These are phyloP conservation scores for Spongispora temasekensis DNA, from an alignment of 1,284 basidiomycete genomes.

Conservation along the genomic window DNA sequence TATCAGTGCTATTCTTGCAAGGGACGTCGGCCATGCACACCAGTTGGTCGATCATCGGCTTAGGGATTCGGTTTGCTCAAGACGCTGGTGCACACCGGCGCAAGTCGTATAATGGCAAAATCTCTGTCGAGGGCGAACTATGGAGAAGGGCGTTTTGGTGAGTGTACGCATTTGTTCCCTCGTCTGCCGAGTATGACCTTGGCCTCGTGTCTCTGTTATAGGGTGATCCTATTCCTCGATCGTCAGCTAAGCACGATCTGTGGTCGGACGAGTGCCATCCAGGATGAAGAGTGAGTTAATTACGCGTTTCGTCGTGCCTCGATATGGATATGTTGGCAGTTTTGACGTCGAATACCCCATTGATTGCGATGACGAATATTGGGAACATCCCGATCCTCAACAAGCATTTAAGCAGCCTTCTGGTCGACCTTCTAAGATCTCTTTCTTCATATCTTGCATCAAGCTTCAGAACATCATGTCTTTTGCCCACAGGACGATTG, in stretches of 20 bases:
- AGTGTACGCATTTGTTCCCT: slow-evolving; percentile 5
- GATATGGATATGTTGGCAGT: slow-evolving; percentile 35
- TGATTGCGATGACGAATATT: slow-evolving; percentile 78
- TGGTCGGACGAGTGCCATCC: slow-evolving; percentile 82
- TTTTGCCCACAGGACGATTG: slow-evolving; percentile 64
- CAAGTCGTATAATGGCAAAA: slow-evolving; percentile 41
- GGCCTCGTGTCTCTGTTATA: slow-evolving; percentile 24
- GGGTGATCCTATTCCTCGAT: slow-evolving; percentile 66
- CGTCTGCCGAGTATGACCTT: not conserved
- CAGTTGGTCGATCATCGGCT: slow-evolving; percentile 71
- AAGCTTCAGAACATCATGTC: slow-evolving; percentile 69
- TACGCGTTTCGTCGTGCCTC: slow-evolving; percentile 8
- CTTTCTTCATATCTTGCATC: slow-evolving; percentile 58
- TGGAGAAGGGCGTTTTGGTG: slow-evolving; percentile 85
- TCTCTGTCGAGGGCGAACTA: slow-evolving; percentile 60
- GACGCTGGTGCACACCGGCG: slow-evolving; percentile 68
- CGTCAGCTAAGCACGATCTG: slow-evolving; percentile 67
- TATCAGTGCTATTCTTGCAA: slow-evolving; percentile 50
- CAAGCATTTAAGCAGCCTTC: slow-evolving; percentile 58
- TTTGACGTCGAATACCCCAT: slow-evolving; percentile 75
- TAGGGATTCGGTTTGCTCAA: slow-evolving; percentile 69
- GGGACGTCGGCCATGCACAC: slow-evolving; percentile 69
- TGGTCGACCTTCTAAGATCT: slow-evolving; percentile 51
- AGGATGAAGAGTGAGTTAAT: slow-evolving; percentile 85
- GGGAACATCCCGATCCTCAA: slow-evolving; percentile 58